phyloP scores from a whole-genome alignment of 2,329 filamentous ascomycete species.

The Fusarium sp. region DNA sequence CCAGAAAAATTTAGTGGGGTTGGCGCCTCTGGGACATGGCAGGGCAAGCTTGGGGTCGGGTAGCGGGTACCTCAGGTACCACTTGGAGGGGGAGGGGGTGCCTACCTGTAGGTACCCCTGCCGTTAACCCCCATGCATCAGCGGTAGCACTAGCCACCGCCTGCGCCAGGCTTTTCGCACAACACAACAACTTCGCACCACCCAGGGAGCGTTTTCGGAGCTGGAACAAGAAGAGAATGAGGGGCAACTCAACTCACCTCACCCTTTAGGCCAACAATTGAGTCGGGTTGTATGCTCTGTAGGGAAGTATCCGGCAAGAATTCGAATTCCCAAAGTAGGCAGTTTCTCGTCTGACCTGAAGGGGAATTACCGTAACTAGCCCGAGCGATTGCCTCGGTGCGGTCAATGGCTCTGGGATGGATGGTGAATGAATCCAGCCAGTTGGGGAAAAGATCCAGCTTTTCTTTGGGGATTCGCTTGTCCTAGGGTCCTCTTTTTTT shows the following conservation, averaged over 20 bases:
- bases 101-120: slow-evolving; percentile 32
- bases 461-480: slow-evolving; percentile 50
- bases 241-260: slow-evolving; percentile 11
- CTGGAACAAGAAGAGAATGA: slow-evolving; percentile 1
- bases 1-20: slow-evolving; percentile 48
- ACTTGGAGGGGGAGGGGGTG: slow-evolving; percentile 18
- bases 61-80: slow-evolving; percentile 42
- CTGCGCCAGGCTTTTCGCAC: slow-evolving; percentile 33
- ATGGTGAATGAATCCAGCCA: slow-evolving; percentile 36
- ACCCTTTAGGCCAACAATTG: slow-evolving; percentile 20
- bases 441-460: slow-evolving; percentile 45
- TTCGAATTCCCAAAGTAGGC: slow-evolving; percentile 19
- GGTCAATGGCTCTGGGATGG: slow-evolving; percentile 12
- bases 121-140: slow-evolving; percentile 25
- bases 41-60: slow-evolving; percentile 33
- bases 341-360: slow-evolving; percentile 20
- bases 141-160: slow-evolving; percentile 38
- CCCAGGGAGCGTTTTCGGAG: slow-evolving; percentile 24
- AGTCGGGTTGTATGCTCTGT: slow-evolving; percentile 1
- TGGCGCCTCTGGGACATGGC: slow-evolving; percentile 36
- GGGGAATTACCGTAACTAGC: slow-evolving; percentile 11
- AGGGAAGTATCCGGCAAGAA: background rate
- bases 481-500: slow-evolving; percentile 44
- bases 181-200: slow-evolving; percentile 7
- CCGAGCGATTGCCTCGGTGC: slow-evolving; percentile 8